Evolutionary conservation across 2,329 filamentous ascomycete species (phyloP), one percentile per base, ranked within the genome.

Genomic region (Graphilbum fragrans): DNA sequence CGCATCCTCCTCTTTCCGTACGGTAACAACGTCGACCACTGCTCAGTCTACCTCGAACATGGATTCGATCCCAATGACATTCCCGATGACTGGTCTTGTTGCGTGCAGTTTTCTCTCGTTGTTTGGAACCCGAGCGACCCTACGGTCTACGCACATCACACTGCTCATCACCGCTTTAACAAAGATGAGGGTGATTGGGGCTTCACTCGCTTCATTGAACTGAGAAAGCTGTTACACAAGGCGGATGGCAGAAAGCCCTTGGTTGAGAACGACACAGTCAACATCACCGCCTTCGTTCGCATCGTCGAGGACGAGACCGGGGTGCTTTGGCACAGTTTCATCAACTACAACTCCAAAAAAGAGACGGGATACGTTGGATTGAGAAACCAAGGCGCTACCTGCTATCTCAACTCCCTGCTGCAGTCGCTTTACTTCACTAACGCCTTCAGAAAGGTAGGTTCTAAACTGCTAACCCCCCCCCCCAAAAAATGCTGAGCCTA

Each of bases 331-430:
- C 86, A 93, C 63, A 92, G 86, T 62, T 90, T 94, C 59, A 71
- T 78, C 57, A 88, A 90, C 63, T 98, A 98, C 59, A 88, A 98
- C 58, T 96, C 92, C n/a, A 98, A 96, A 66, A 94, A 92, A 58
- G 88, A 95, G 63, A 98, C 92, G 0, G 92, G 92, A 43, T 96
- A 88, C 66, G 92, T 98, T 34, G 92, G 92, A 3, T 68, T 98
- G 41, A 92, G 92, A 61, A 98, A 98, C 55, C 92, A 96, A 61
- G 92, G 92, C 49, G 92, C 92, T 38, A 92, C 85, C 2, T 92
- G 85, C 62, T 92, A 92, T 57, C 67, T 92, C 38, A 92, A 92
- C 59, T 90, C 85, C 8, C 72, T 92, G 7, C 66, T 92, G 37
- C 85, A 92, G 56, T 90, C 85, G 1, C 64, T 92, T 35, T 92